Base-by-base conservation (phyloP, 2,329 filamentous ascomycete genomes). In the Tetracladium maxilliforme region DNA sequence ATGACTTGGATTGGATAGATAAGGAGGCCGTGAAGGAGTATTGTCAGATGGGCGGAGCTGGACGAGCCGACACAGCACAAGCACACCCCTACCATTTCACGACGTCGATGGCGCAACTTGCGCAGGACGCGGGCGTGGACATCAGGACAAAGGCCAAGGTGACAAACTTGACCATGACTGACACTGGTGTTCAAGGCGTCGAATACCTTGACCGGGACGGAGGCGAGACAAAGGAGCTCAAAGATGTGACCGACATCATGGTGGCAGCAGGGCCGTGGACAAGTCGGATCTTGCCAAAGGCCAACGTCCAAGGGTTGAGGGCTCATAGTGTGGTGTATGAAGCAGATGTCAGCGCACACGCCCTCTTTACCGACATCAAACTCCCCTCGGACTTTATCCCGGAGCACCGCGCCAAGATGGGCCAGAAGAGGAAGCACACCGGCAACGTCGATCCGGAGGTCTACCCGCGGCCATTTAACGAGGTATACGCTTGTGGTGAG, bases 31-130 rank as follows among this genome's bases (percentile, higher is more conserved):
- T 92, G 13, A 55, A 57, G 26, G 59, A 61, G 12, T 95, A 92
- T 51, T 70, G 81, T 17, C 71, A 77, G 43, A 94, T 95, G 83
- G 83, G 82, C 3, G 74, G 70, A 4, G 69, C 72, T 1, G n/a
- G n/a, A n/a, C n/a, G n/a, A n/a, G 65, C 64, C 2, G 80, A 83
- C 32, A 95, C 90, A 2, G 81, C 90, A 0, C 90, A 98, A 51
- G 87, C 95, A 4, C 87, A 98, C 42, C 90, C 90, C 0, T 80
- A 76, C 33, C 73, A 83, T 22, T 95, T 98, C 44, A 95, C 90
- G 1, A 87, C 70, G 0, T 63, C 73, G 10, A 92, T 95, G 49
- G 81, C 80, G 5, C 58, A 70, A 21, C 61, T 94, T 9, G 84
- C 87, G 0, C 54, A 66, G 28, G 68, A 80, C 25, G 64, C 62